Base-by-base conservation (phyloP, 2,329 filamentous ascomycete genomes). In the Penicillium sp. region DNA sequence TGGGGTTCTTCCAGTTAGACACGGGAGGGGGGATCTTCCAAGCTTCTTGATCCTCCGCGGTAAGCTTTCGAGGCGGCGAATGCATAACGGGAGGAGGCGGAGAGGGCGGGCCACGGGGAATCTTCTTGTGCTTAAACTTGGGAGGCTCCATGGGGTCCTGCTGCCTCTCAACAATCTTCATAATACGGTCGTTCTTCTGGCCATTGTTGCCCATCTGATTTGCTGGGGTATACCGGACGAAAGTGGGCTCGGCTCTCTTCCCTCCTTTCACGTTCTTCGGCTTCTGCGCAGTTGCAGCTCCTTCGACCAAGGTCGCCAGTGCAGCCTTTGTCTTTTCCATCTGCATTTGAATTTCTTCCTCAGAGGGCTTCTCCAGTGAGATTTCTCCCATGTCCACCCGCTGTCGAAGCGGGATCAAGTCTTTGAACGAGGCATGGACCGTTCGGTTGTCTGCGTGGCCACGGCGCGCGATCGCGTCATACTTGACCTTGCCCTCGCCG, bases 51-150 rank as follows among this genome's bases (percentile, higher is more conserved):
- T 99, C 94, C 72, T 96, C 92, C 5, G 93, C 94, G 1, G 94
- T 99, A 57, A 99, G 81, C 70, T 97, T 99, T 58, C 94, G 82
- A 0, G 94, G 92, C 13, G 94, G 94, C 3, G 91, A 96, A 72
- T 96, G 92, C 85, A 99, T 90, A 45, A 99, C 86, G 2, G 94
- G 94, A 14, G 94, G 90, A 1, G 94, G 94, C 3, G 94, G 94
- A 47, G 89, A 94, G 0, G 93, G 92, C 9, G 94, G 92, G 34
- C 93, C 92, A 64, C 91, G 85, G 9, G 93, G 93, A 54, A 99
- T 96, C 77, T 97, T 96, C 81, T 97, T 97, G 78, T 97, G 91
- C 76, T 97, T 97, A 79, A 97, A 97, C 69, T 97, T 97, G 2
- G 94, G 93, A 1, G 94, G 94, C 69, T 97, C 93, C 88, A 97